phyloP scores from a whole-genome alignment of 1,139 yeast species.

The Waltiozyma sp. region DNA sequence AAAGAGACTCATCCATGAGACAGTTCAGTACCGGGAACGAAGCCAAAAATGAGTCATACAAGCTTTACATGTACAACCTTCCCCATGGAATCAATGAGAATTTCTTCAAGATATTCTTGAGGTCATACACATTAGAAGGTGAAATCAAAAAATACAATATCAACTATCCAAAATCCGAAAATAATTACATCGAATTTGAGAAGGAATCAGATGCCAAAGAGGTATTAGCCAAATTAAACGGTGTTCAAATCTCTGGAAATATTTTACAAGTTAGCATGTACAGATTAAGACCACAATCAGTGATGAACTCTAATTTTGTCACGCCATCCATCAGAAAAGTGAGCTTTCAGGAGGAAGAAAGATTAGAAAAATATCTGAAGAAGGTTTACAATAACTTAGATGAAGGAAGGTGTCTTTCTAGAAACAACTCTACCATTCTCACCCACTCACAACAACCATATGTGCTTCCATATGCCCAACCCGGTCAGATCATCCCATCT shows the following conservation, averaged over 20 bases:
- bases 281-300: conserved; percentile 2
- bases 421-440: conserved; percentile 1
- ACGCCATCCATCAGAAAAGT: conserved; percentile 1
- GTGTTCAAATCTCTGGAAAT: conserved; percentile 16
- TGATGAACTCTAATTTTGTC: background rate
- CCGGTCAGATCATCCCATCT: background rate
- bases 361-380: background rate
- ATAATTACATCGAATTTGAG: conserved; percentile 16
- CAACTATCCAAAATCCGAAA: conserved; percentile 1
- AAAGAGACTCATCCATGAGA: background rate
- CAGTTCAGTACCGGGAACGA: background rate
- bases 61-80: conserved; percentile 16
- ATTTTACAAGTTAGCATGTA: conserved; percentile 8
- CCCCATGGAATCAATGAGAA: conserved; percentile 17
- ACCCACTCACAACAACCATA: too few relatives aligned
- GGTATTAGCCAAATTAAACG: conserved; percentile 13
- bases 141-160: conserved; percentile 11
- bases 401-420: background rate
- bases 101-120: conserved; percentile 17
- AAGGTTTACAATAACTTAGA: background rate
- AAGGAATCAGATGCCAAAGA: conserved; percentile 13
- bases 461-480: background rate
- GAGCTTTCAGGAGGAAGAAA: conserved; percentile 1
- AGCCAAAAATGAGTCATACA: conserved; percentile 1
- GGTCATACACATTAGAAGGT: conserved; percentile 13